phyloP scores from a whole-genome alignment of 106 monocot species.

The Narthecium ossifragum region DNA sequence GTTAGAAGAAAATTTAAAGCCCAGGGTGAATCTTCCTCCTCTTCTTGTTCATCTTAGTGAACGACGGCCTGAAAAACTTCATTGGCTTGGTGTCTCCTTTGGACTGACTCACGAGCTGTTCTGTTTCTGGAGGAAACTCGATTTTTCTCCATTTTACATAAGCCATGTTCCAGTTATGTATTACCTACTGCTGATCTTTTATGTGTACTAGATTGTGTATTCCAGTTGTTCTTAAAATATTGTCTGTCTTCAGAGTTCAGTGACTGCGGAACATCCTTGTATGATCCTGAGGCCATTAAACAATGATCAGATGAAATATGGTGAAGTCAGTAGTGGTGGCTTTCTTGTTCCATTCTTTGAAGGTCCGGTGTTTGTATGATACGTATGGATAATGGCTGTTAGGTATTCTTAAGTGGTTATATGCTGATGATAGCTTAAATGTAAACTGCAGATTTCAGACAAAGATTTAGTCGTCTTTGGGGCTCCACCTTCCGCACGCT shows the following conservation, averaged over 20 bases:
- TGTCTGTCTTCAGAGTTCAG: slow-evolving; percentile 53
- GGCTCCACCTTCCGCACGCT: slow-evolving; percentile 48
- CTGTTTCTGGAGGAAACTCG: slow-evolving; percentile 82
- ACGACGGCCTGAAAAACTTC: slow-evolving; percentile 80
- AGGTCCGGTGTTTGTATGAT: slow-evolving; percentile 34
- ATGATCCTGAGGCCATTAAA: slow-evolving; percentile 86
- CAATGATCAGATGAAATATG: slow-evolving; percentile 61
- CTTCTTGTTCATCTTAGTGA: slow-evolving; percentile 86
- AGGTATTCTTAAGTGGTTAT: neutral
- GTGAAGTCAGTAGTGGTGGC: slow-evolving; percentile 37
- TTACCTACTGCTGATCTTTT: slow-evolving; percentile 3
- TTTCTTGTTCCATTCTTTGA: slow-evolving; percentile 84
- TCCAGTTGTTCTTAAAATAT: too few species aligned
- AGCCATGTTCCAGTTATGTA: slow-evolving; percentile 77
- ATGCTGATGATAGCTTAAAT: neutral
- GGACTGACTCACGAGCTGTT: slow-evolving; percentile 81
- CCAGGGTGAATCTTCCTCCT: slow-evolving; percentile 82
- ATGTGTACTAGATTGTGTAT: slow-evolving; percentile 1
- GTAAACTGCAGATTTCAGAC: slow-evolving; percentile 56
- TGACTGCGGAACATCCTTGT: slow-evolving; percentile 91
- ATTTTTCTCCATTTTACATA: slow-evolving; percentile 85
- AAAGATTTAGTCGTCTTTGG: slow-evolving; percentile 68
- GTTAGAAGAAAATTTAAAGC: slow-evolving; percentile 80
- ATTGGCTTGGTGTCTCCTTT: slow-evolving; percentile 93
- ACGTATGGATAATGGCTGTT: neutral